Evolutionary conservation across 768 basidiomycete species (phyloP).

Genomic region (Russula vinacea): DNA sequence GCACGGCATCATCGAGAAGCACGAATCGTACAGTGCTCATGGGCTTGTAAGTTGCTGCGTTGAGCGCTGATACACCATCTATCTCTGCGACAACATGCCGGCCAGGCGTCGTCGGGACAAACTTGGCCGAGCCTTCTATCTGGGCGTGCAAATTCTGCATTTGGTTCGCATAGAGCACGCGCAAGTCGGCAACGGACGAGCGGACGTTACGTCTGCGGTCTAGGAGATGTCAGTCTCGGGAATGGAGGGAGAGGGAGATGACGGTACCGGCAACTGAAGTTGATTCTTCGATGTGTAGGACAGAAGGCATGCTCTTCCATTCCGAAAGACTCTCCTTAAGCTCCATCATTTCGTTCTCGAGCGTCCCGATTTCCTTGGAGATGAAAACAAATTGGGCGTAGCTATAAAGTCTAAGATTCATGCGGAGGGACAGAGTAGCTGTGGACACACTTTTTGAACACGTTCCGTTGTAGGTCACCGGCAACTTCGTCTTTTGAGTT

Average conservation of each 20-base stretch:
- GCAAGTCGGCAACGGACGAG: slow-evolving; percentile 93
- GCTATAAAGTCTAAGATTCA: slow-evolving; percentile 43
- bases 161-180: slow-evolving; percentile 90
- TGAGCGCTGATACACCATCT: slow-evolving; percentile 77
- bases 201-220: slow-evolving; percentile 64
- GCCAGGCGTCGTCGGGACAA: slow-evolving; percentile 86
- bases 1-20: slow-evolving; percentile 84
- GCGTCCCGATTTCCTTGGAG: slow-evolving; percentile 92
- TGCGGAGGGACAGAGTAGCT: neutral
- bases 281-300: slow-evolving; percentile 85
- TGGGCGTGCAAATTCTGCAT: slow-evolving; percentile 86
- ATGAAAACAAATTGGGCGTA: slow-evolving; percentile 96
- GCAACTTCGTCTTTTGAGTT: slow-evolving; percentile 69
- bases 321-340: slow-evolving; percentile 91
- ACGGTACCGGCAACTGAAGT: slow-evolving; percentile 55
- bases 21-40: slow-evolving; percentile 86
- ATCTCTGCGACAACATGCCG: slow-evolving; percentile 88
- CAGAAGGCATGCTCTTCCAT: slow-evolving; percentile 93
- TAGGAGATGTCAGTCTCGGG: slow-evolving; percentile 21
- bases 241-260: slow-evolving; percentile 19
- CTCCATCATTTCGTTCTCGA: slow-evolving; percentile 97
- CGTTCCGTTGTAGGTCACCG: slow-evolving; percentile 81
- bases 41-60: slow-evolving; percentile 93
- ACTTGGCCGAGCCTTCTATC: slow-evolving; percentile 94
- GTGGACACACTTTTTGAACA: slow-evolving; percentile 87